Conservation (phyloP, 495 filamentous ascomycete species). For the Diplogelasinospora grovesii region DNA sequence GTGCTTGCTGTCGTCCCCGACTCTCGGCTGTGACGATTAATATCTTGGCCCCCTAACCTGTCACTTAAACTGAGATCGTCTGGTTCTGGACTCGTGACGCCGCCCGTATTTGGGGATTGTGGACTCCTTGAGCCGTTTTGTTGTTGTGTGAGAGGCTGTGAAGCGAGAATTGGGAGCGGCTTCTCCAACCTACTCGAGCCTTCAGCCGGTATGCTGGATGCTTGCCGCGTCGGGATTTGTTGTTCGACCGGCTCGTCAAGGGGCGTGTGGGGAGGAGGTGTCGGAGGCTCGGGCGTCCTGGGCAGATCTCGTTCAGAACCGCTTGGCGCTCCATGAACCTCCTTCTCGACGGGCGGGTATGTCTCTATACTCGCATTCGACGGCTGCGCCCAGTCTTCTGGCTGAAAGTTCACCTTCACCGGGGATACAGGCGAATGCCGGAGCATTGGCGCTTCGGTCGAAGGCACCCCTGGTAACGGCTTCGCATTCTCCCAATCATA, state of each 20-base stretch:
- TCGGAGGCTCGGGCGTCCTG: conserved; percentile 30
- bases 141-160: conserved; percentile 5
- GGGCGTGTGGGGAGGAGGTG: conserved; percentile 33
- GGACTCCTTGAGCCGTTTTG: conserved; percentile 1
- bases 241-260: conserved; percentile 13
- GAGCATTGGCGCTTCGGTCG: conserved; percentile 28
- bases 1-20: conserved; percentile 41
- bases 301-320: conserved; percentile 26
- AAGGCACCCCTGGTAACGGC: conserved; percentile 23
- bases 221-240: conserved; percentile 4
- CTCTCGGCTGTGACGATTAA: conserved; percentile 41
- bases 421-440: conserved; percentile 35
- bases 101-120: conserved; percentile 1
- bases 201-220: conserved; percentile 1
- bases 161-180: conserved; percentile 7
- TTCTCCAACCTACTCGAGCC: conserved; percentile 6
- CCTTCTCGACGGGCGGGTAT: conserved; percentile 8
- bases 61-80: conserved; percentile 29
- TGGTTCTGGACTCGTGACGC: conserved; percentile 18
- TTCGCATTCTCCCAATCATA: conserved; percentile 30
- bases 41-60: conserved; percentile 22
- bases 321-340: not conserved
- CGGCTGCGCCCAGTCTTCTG: conserved; percentile 34
- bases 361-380: conserved; percentile 37
- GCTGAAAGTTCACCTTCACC: conserved; percentile 35